Evolutionary conservation across 108 stramenopile species (phyloP), one percentile per base, ranked within the genome.

Genomic region (Fragilariopsis cylindrus): DNA sequence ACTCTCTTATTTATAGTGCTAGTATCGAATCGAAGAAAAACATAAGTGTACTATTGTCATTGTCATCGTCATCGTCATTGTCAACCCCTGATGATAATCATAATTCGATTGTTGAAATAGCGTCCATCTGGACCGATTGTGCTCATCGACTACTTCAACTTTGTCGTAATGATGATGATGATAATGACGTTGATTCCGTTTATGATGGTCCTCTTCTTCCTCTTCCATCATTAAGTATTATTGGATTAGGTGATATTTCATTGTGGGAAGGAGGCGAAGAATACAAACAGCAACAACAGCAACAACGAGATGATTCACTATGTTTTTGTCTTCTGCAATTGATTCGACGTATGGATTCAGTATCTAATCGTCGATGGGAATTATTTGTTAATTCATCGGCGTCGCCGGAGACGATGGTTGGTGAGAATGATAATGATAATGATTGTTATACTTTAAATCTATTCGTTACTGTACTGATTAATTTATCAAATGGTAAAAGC

Each of bases 131-230:
- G 89, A 71, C 87, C 1, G 73, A 82, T 19, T 77, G 86, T 55
- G 85, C 87, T 39, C 39, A 67, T 43, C 76, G 83, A 70, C 60
- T 87, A 2, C 42, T 90, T 41, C 62, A 76, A 1, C 74, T 87
- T 39, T 86, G 77, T 57, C 56, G 57, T 47, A 7, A 48, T 46
- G 53, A 49, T 2, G 43, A 7, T 5, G 43, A 45, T 21, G 40
- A 19, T 3, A 47, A 11, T 11, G 16, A n/a, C 16, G 11, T 30
- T n/a, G 55, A 30, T 30, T 30, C 30, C 30, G 30, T 30, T 30
- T 30, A 30, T 30, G 30, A 30, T 30, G 30, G 30, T 30, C 30
- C 30, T 30, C 2, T 30, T 30, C 2, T 70, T 12, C 69, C 52
- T 53, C 44, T 40, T 56, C 70, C 73, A 63, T 84, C 76, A 4